Conservation (phyloP, 148 eudicot genomes). For the Drosera capensis region DNA sequence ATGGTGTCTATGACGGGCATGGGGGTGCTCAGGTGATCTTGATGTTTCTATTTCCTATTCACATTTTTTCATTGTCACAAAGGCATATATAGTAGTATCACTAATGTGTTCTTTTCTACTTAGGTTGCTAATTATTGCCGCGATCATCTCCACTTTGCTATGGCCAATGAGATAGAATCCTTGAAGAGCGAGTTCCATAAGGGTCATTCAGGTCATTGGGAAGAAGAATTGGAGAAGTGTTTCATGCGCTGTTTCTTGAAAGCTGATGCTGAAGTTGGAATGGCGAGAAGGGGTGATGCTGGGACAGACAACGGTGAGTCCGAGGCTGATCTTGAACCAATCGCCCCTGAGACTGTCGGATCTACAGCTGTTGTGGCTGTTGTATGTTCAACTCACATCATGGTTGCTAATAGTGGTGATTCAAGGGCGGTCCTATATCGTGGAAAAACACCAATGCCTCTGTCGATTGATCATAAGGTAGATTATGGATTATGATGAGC, state of each 20-base stretch:
- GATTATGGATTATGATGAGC: constrained; percentile 7
- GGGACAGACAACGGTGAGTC: constrained; percentile 7
- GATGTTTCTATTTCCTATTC: background rate
- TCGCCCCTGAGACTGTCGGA: constrained; percentile 47
- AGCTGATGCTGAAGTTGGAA: constrained; percentile 44
- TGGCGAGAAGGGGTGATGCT: constrained; percentile 9
- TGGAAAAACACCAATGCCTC: constrained; percentile 34
- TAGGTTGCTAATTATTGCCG: constrained; percentile 51
- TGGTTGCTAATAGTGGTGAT: constrained; percentile 46
- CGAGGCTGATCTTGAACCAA: constrained; percentile 16
- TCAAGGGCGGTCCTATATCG: constrained; percentile 56
- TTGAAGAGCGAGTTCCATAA: constrained; percentile 10
- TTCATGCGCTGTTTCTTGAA: constrained; percentile 30
- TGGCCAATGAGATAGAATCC: constrained; percentile 34
- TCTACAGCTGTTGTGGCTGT: constrained; percentile 50
- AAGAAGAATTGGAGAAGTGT: constrained; percentile 27
- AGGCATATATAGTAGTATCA: background rate
- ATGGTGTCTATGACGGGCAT: constrained; percentile 55
- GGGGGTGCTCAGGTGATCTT: constrained; percentile 43
- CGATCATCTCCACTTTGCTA: constrained; percentile 35
- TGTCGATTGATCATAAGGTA: constrained; percentile 47
- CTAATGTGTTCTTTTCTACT: background rate
- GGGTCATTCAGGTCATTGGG: constrained; percentile 13
- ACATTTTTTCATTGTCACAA: background rate
- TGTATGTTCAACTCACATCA: constrained; percentile 31